Percentiles rank a stretch among this genome's conserved stretches.
Evolutionary conservation across 2,329 filamentous ascomycete species (phyloP).

Genomic region (Epichloe brachyelytri): DNA sequence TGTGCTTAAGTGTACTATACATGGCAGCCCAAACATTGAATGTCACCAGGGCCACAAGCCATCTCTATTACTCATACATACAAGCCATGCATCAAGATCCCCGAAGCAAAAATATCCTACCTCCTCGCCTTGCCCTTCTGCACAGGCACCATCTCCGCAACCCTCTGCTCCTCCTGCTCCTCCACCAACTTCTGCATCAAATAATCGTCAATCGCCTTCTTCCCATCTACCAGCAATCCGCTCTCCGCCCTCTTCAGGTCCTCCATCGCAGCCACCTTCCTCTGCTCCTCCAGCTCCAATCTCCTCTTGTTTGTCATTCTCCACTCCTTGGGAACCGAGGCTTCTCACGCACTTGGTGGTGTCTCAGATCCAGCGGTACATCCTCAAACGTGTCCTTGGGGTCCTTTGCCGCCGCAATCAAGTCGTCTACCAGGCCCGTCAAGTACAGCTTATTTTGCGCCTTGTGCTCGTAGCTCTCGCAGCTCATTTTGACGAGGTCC

Average conservation of each 20-base stretch:
- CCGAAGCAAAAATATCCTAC: background rate
- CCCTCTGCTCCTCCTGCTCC: conserved; percentile 21
- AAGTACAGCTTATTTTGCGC: conserved; percentile 97
- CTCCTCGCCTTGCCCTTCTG: conserved; percentile 8
- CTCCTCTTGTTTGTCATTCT: conserved; percentile 58
- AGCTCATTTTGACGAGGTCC: conserved; percentile 76
- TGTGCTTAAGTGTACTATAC: too few relatives aligned
- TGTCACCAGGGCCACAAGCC: background rate
- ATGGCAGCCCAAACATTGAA: too few relatives aligned
- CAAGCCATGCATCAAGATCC: background rate
- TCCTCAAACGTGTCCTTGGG: conserved; percentile 73
- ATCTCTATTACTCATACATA: background rate
- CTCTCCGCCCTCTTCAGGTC: conserved; percentile 42
- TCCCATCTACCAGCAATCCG: conserved; percentile 48
- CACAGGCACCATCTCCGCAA: conserved; percentile 18
- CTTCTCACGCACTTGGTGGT: conserved; percentile 59
- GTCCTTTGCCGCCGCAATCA: conserved; percentile 69
- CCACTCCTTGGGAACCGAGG: conserved; percentile 70
- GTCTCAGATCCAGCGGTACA: conserved; percentile 76
- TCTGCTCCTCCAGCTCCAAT: conserved; percentile 48
- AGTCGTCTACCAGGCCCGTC: conserved; percentile 58
- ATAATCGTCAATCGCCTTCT: conserved; percentile 29
- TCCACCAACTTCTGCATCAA: conserved; percentile 20
- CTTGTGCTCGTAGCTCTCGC: conserved; percentile 76
- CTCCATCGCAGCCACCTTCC: conserved; percentile 35